Percentiles rank a stretch among this genome's conserved stretches.
These are phyloP conservation scores for Fulvia fulva DNA, from an alignment of 2,329 filamentous ascomycete genomes.

Conservation along the genomic window DNA sequence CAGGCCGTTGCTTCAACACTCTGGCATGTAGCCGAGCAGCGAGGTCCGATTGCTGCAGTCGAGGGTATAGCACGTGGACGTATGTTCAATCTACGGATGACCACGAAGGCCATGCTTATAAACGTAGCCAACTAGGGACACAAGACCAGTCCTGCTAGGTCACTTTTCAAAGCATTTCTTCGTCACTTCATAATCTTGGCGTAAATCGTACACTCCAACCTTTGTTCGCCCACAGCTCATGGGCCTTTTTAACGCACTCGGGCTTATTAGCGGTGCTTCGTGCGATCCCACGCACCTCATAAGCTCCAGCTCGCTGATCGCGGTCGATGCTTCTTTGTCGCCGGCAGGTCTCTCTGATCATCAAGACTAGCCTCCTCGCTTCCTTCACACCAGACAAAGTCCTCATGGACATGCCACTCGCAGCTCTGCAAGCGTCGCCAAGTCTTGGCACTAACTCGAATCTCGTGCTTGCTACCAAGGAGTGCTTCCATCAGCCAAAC, in stretches of 20 bases:
- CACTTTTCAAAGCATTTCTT: neutral
- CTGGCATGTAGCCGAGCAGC: no score
- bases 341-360: neutral
- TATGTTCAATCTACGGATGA: no score
- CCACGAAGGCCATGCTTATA: neutral
- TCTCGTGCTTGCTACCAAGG: neutral
- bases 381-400: slow-evolving; percentile 2
- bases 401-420: slow-evolving; percentile 11
- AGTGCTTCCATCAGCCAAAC: slow-evolving; percentile 5
- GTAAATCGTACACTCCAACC: neutral
- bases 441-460: slow-evolving; percentile 7
- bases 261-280: no score
- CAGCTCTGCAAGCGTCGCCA: slow-evolving; percentile 7
- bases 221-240: no score
- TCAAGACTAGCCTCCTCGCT: slow-evolving; percentile 6
- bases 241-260: neutral
- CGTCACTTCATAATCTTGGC: no score
- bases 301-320: neutral
- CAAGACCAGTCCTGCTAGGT: neutral
- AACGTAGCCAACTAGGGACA: neutral
- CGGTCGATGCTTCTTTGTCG: neutral
- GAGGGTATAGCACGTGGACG: no score
- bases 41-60: no score
- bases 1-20: no score
- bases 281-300: neutral